Evolutionary conservation across 768 basidiomycete genomes (phyloP), one percentile per base, ranked within the genome.

Genomic region (Lactarius akahatsu): DNA sequence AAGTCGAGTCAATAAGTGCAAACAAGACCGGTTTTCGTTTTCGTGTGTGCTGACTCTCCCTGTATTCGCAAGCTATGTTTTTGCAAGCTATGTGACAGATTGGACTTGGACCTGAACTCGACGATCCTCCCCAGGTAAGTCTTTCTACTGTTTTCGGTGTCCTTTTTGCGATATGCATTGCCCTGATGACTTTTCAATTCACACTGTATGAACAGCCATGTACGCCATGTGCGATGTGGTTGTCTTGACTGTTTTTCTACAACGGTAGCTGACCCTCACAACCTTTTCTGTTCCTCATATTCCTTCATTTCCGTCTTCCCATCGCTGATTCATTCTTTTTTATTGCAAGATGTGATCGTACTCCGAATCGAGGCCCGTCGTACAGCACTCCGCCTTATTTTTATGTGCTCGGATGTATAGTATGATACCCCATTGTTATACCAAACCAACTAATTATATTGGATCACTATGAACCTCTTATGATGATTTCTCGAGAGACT

Each of bases 251-350:
- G 76, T 76, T 76, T 50, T 80, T 84, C 87, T 90, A 91, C 89
- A 90, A 91, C 89, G 89, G 89, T 91, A 91, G 82, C 89, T 91
- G 89, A 91, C 77, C 80, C 76, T 47, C 72, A 69, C 70, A 50
- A 64, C 63, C 56, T 34, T 45, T 41, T 60, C 62, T 50, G 61
- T 61, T 62, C 18, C 28, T 61, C n/a, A 16, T 36, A 3, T 11
- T 28, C 3, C 15, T 30, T 57, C 38, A 28, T 45, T 34, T 38
- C 36, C 40, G 15, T 7, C 40, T 3, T 41, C 38, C 18, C 36
- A 11, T 66, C 47, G 50, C 61, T 66, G 40, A 66, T 50, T 4
- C 18, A 23, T 26, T 57, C 3, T 28, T 18, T 26, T 52, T 41
- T 18, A 41, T 60, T 57, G 0, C 38, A 16, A 66, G 65, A 43